Evolutionary conservation across 2,329 filamentous ascomycete genomes (phyloP), one percentile per base, ranked within the genome.

Genomic region (Xylaria sp.): DNA sequence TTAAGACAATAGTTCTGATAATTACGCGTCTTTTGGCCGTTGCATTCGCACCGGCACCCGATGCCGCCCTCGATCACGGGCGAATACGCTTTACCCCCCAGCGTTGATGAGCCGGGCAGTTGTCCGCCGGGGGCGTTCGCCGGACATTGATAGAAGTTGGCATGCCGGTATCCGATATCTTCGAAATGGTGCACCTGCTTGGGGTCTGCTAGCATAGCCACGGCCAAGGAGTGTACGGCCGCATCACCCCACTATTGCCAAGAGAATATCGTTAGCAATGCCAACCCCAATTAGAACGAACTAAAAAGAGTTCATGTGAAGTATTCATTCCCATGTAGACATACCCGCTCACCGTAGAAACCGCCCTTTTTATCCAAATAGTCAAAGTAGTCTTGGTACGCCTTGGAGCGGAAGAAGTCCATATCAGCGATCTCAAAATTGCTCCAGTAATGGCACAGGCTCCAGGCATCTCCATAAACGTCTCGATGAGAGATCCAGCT

Each of bases 361-460:
- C 82, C 82, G 2, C 81, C 81, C 39, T 78, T 78, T 54, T 73
- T 75, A 55, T 84, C 82, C 14, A 84, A 72, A 57, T 80, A 79
- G 14, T 79, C 73, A 64, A 82, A 83, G 21, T 82, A 76, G 9
- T 80, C 79, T 65, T 82, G 81, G 56, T 84, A 84, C 45, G 75
- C 75, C 53, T 70, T 74, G 5, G 78, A 76, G 30, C 82, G 78
- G 76, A 83, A 84, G 63, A 83, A 82, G 63, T 83, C 81, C 75
- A 84, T 76, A 66, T 82, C 78, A 36, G 82, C 82, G 63, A 84
- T 84, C 73, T 84, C 82, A 57, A 84, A 84, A 67, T 84, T 84
- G 69, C 81, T 82, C 82, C 82, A 84, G 72, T 82, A 84, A 67
- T 84, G 82, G 71, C 82, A 84, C 67, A 81, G 59, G 65, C 79